Conservation (phyloP, 257 asterid species). For the Solanum verrucosum region DNA sequence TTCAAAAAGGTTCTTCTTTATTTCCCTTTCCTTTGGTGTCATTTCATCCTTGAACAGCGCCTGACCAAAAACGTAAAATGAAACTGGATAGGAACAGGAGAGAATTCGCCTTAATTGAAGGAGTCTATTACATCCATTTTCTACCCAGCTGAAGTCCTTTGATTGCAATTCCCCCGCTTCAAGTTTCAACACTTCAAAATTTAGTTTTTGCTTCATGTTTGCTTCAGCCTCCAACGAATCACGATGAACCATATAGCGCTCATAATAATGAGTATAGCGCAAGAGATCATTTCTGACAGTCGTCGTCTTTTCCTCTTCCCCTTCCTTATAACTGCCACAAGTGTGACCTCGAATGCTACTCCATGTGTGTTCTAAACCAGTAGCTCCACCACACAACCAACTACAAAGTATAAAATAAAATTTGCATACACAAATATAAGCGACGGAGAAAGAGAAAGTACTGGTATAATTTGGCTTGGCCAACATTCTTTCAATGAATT, state of each 20-base stretch:
- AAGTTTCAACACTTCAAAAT: conserved; percentile 6
- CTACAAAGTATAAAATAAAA: conserved; percentile 11
- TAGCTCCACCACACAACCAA: conserved; percentile 59
- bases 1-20: conserved; percentile 56
- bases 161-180: conserved; percentile 4
- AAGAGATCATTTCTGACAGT: conserved; percentile 12
- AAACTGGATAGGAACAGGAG: conserved; percentile 37
- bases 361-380: conserved; percentile 34
- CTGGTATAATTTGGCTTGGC: background rate
- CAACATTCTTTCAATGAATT: background rate
- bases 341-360: conserved; percentile 18
- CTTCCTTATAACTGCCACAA: conserved; percentile 42
- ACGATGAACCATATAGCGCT: conserved; percentile 29
- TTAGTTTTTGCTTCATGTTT: conserved; percentile 16
- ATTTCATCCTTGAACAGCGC: conserved; percentile 18
- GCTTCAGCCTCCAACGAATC: conserved; percentile 37
- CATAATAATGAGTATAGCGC: conserved; percentile 42
- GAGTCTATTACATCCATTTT: conserved; percentile 34
- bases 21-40: conserved; percentile 26
- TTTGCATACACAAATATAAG: background rate
- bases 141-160: conserved; percentile 39
- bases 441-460: background rate
- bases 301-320: background rate
- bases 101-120: conserved; percentile 35
- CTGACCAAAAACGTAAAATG: conserved; percentile 45